These are phyloP conservation scores for Annona squamosa DNA, from an alignment of 164 flowering plant species.

Conservation along the genomic window DNA sequence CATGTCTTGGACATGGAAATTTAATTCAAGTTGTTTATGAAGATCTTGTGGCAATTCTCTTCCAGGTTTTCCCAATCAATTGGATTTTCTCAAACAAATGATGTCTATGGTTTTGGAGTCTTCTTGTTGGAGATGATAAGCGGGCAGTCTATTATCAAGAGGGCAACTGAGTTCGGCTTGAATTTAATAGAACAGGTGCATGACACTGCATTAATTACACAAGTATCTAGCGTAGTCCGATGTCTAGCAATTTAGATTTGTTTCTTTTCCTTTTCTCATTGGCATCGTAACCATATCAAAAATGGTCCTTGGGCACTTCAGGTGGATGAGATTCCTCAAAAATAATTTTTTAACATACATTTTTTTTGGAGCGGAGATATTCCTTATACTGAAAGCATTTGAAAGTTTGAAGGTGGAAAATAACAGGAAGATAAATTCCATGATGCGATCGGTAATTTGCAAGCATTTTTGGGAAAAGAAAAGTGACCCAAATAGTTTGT, in stretches of 20 bases:
- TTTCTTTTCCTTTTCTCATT: background rate
- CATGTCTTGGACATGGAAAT: background rate
- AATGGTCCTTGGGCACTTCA: no score
- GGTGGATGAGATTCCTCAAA: no score
- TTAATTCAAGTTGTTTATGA: background rate
- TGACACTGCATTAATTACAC: background rate
- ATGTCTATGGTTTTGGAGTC: conserved; percentile 45
- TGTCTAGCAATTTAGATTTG: background rate
- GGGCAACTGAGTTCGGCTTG: conserved; percentile 10
- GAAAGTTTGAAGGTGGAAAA: no score
- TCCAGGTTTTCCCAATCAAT: conserved; percentile 18
- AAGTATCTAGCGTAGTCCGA: background rate
- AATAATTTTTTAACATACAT: no score
- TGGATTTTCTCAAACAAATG: conserved; percentile 24
- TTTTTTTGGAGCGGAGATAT: no score
- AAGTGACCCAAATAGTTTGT: no score
- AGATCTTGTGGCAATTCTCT: background rate
- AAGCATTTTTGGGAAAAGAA: no score
- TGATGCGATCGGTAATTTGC: no score
- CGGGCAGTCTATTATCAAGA: conserved; percentile 28
- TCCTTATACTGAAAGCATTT: no score
- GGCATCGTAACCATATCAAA: no score
- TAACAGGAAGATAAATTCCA: no score
- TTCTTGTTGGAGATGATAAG: conserved; percentile 37
- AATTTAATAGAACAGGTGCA: conserved; percentile 28